These are phyloP conservation scores for Chernovozyma aurita DNA, from an alignment of 1,139 yeast genomes.

Conservation along the genomic window DNA sequence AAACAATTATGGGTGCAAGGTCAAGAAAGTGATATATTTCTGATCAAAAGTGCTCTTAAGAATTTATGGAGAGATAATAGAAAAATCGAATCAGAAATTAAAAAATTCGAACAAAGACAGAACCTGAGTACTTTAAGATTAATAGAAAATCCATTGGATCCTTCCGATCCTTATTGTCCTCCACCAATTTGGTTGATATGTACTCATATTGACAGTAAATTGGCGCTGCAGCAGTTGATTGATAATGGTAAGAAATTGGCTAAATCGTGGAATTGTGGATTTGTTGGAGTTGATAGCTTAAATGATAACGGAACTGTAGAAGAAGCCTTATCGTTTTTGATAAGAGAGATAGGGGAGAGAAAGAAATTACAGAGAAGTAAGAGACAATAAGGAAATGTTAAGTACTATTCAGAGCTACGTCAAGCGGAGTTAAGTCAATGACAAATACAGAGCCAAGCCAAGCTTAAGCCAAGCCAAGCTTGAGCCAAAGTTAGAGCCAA, in stretches of 20 bases:
- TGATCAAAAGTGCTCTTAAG: constrained; percentile 52
- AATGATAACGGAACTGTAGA: constrained; percentile 48
- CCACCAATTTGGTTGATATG: constrained; percentile 70
- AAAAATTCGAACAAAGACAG: constrained; percentile 8
- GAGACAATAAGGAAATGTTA: neutral
- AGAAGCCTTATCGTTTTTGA: constrained; percentile 48
- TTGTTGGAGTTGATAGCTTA: constrained; percentile 50
- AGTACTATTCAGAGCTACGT: too few species aligned
- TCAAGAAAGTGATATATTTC: constrained; percentile 61
- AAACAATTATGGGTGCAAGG: constrained; percentile 55
- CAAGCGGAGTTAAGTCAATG: too few species aligned
- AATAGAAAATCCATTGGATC: constrained; percentile 32
- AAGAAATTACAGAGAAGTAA: constrained; percentile 17
- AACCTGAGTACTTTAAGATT: constrained; percentile 11
- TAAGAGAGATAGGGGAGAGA: constrained; percentile 55
- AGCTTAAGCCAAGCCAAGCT: too few species aligned
- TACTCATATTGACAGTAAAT: constrained; percentile 51
- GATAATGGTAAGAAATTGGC: constrained; percentile 56
- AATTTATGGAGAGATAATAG: constrained; percentile 46
- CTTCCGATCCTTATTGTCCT: constrained; percentile 44
- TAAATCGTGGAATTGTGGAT: constrained; percentile 58
- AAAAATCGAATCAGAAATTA: constrained; percentile 7
- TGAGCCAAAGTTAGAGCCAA: too few species aligned
- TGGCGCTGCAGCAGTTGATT: constrained; percentile 55
- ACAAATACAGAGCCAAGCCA: too few species aligned